Evolutionary conservation across 306 rosid species (phyloP), one percentile per base, ranked within the genome.

Genomic region (Vigna radiata): DNA sequence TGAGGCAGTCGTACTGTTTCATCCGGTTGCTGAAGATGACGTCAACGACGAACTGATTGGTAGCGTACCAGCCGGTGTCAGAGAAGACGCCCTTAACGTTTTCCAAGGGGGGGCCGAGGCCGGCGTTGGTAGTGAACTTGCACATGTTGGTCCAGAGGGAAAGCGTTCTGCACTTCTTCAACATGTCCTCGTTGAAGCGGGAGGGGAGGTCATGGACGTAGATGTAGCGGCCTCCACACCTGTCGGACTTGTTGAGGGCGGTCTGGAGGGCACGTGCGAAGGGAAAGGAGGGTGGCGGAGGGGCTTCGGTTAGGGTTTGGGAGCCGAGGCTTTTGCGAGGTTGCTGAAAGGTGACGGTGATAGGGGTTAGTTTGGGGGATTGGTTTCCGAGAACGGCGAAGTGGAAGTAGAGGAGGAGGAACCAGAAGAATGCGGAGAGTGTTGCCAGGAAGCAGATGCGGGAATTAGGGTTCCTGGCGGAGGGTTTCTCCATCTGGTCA

Each of bases 131-230:
- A 0, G 96, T 91, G 83, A 92, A 96, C 90, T 96, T 92, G 33
- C 99, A 96, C 99, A 96, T 96, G 75, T 96, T 96, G 17, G 97
- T 96, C 99, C 98, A 96, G 21, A 77, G 84, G 61, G 96, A 91
- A 27, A 96, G 48, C 60, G 78, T 85, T 77, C 77, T 81, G 76
- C 99, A 96, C 64, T 92, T 84, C 84, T 79, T 88, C 46, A 96
- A 65, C 99, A 96, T 92, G 73, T 96, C 98, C 85, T 88, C 97
- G 46, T 96, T 92, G 73, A 96, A 96, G 83, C 90, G 87, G 0
- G 98, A 70, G 11, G 98, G 99, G 72, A 95, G 97, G 9, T 95
- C 89, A n/a, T 95, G 99, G 25, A 95, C 93, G 67, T 85, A 95
- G 48, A 95, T 87, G 55, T 95, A 92, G 82, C 93, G 88, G 17